These are phyloP conservation scores for Leucosporidium creatinivorum DNA, from an alignment of 768 basidiomycete genomes.

Conservation along the genomic window DNA sequence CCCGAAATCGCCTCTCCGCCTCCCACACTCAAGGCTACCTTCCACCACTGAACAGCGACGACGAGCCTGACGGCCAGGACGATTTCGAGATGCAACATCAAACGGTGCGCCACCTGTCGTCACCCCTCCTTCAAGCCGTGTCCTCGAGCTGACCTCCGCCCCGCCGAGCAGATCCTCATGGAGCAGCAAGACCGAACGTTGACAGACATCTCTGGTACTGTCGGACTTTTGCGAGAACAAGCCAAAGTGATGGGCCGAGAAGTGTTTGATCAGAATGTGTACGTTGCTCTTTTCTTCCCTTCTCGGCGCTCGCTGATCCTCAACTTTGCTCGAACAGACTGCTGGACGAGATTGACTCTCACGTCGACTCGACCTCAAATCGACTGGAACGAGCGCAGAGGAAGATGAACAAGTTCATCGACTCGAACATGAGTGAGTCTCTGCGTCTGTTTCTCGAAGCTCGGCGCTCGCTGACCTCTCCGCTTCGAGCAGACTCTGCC, in stretches of 20 bases:
- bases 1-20: conserved; percentile 9
- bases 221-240: conserved; percentile 76
- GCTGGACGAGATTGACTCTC: conserved; percentile 66
- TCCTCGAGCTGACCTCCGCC: neutral
- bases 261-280: conserved; percentile 87
- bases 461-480: neutral
- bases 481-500: conserved; percentile 56
- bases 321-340: conserved; percentile 50
- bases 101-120: conserved; percentile 17
- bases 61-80: conserved; percentile 43
- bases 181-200: conserved; percentile 83
- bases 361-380: conserved; percentile 61
- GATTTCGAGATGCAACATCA: conserved; percentile 83
- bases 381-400: conserved; percentile 61
- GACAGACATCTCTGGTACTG: conserved; percentile 74
- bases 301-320: neutral
- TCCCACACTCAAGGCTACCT: neutral
- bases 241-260: conserved; percentile 92
- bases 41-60: neutral
- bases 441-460: neutral
- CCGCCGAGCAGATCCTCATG: conserved; percentile 61
- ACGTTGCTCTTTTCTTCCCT: conserved; percentile 35
- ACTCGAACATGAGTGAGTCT: conserved; percentile 66
- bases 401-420: conserved; percentile 68
- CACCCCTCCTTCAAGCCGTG: conserved; percentile 54